Evolutionary conservation across 345 rosid genomes (phyloP), one percentile per base, ranked within the genome.

Genomic region (Sapria himalayana): DNA sequence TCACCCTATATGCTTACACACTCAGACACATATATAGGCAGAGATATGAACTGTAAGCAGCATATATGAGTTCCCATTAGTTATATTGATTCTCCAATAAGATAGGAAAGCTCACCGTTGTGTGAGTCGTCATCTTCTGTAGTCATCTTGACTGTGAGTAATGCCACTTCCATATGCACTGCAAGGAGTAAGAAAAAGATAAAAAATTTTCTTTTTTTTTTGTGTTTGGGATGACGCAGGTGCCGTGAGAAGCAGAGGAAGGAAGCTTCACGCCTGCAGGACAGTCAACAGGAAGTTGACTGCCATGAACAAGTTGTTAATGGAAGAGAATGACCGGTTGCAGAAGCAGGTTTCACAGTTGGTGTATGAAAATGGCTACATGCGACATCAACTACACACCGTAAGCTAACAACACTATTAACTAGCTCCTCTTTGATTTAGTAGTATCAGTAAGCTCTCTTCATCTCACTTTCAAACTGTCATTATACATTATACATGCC

Each of bases 221-320:
- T 0, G n/a, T 22, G 11, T 45, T 34, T 3, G 0, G 10, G 1
- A 4, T 22, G n/a, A n/a, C n/a, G 46, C 67, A 91, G 99, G 61
- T 91, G 99, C 64, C 71, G 99, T 57, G 99, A 91, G 76, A 91
- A 91, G 74, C 99, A 84, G 45, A 68, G 93, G 35, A 91, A 91
- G 59, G 99, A 91, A 72, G 50, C 99, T 17, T 91, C 96, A 0
- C 69, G 93, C 35, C 80, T 91, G 39, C 95, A 84, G 51, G 69
- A 75, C 92, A 1, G 99, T 91, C 48, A 91, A 91, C 43, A 63
- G 94, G 62, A 91, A 91, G 52, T 62, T 91, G 58, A 45, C 92
- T 3, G 96, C 99, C 5, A 91, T 91, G 99, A 91, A 91, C 60
- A 91, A 84, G 62, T 70, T 91, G 53, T 48, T 91, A 55, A 84